Evolutionary conservation across 306 rosid genomes (phyloP), one percentile per base, ranked within the genome.

Genomic region (Vachellia collinsii): DNA sequence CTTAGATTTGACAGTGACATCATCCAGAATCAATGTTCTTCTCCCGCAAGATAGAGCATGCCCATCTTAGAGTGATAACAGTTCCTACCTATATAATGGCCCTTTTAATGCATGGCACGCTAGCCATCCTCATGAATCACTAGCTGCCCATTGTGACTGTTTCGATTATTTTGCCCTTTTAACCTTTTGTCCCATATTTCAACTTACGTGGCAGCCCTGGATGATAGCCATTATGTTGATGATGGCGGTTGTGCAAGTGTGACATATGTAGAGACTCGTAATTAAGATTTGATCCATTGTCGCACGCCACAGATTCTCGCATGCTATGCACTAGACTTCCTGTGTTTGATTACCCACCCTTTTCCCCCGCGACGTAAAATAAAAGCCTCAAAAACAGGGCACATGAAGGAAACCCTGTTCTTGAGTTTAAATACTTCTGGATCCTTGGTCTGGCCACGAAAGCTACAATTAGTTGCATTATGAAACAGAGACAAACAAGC

Each of bases 11-110:
- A 82, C 78, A 53, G 83, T 91, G 93, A 86, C 89, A 90, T 93
- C 94, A 89, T 86, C 86, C 90, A 76, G 85, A 93, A 93, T 89
- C 94, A 80, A 90, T 84, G 88, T 88, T 89, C 89, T 87, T 83
- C 90, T 83, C 78, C 87, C 87, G 83, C 91, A 87, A 85, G 88
- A 83, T 87, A 85, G 25, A 53, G 63, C 82, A 81, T 86, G 72
- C 56, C 77, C 86, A 72, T 65, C 48, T 42, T 73, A 53, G 66
- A 44, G 22, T 44, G 58, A 65, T 79, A 79, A 85, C 79, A 70
- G 61, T 77, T 69, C 81, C 84, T 56, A 74, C 66, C 81, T 75
- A 75, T 82, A 68, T 79, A 81, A 72, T 65, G 69, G 74, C 47
- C 43, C 76, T 71, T 86, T 82, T 41, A 82, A 82, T 82, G 82